A percentile compares a stretch with the other conserved stretches of the same genome.
These are phyloP conservation scores for Lasiosphaeris hirsuta DNA, from an alignment of 495 filamentous ascomycete species.

Conservation along the genomic window DNA sequence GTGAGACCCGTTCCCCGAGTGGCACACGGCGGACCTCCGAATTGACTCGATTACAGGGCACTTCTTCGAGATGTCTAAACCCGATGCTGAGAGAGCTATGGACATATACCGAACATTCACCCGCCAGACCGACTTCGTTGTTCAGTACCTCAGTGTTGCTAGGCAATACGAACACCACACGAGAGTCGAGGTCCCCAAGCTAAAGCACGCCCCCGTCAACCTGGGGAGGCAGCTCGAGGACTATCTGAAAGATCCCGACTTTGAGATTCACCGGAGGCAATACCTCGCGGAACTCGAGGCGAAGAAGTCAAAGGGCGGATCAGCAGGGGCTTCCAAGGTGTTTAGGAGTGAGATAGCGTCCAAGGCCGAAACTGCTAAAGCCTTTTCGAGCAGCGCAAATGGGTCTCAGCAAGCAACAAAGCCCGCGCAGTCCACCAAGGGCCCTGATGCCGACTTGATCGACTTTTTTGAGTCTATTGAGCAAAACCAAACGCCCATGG, in stretches of 20 bases:
- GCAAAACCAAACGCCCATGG: slow-evolving; percentile 78
- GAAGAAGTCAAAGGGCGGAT: slow-evolving; percentile 59
- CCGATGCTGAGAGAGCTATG: slow-evolving; percentile 88
- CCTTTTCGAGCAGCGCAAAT: slow-evolving; percentile 33
- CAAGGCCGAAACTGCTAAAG: slow-evolving; percentile 34
- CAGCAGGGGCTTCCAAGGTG: slow-evolving; percentile 24
- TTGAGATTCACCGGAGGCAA: slow-evolving; percentile 89
- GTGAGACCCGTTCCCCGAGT: slow-evolving; percentile 44
- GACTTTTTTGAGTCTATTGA: slow-evolving; percentile 99
- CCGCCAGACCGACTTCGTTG: slow-evolving; percentile 86
- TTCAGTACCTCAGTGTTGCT: slow-evolving; percentile 83
- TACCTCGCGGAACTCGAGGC: slow-evolving; percentile 83
- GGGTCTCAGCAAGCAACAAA: slow-evolving; percentile 21
- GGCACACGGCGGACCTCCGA: neutral
- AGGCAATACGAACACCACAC: slow-evolving; percentile 88
- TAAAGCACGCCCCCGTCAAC: slow-evolving; percentile 95
- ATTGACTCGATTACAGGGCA: slow-evolving; percentile 59
- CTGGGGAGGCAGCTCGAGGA: slow-evolving; percentile 87
- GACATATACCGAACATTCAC: slow-evolving; percentile 92
- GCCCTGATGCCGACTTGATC: slow-evolving; percentile 79
- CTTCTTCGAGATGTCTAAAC: slow-evolving; percentile 96
- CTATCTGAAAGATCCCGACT: slow-evolving; percentile 92
- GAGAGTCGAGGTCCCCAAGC: slow-evolving; percentile 88
- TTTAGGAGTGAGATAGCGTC: slow-evolving; percentile 35
- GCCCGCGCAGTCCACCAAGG: slow-evolving; percentile 43